Evolutionary conservation across 768 basidiomycete genomes (phyloP).

Genomic region (Serendipita indica): DNA sequence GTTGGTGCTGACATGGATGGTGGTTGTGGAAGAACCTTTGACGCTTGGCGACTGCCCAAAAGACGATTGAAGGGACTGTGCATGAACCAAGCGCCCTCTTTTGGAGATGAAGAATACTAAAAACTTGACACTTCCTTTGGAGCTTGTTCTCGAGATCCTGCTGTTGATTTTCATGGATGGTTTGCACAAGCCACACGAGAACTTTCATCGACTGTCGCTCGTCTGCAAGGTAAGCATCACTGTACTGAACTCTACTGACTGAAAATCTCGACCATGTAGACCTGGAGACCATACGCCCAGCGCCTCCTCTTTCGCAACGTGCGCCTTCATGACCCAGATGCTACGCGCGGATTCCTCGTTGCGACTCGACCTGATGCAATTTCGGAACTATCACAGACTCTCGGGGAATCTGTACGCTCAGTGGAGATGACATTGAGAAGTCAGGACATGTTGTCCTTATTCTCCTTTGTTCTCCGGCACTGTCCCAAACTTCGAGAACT

Average conservation of each 20-base stretch:
- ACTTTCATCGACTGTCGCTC: background rate
- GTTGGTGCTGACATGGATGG: slow-evolving; percentile 15
- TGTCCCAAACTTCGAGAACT: slow-evolving; percentile 6
- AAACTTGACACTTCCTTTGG: slow-evolving; percentile 4
- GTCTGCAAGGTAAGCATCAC: background rate
- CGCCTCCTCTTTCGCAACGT: slow-evolving; percentile 3
- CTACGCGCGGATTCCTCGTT: background rate
- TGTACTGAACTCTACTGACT: background rate
- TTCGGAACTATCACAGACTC: background rate
- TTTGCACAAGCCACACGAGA: background rate
- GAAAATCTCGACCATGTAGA: background rate
- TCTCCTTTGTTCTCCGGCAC: slow-evolving; percentile 4
- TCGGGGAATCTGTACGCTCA: background rate
- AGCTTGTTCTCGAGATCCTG: slow-evolving; percentile 8
- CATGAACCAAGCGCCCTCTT: background rate
- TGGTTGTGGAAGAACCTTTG: background rate
- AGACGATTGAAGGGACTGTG: background rate
- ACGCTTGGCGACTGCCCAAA: background rate
- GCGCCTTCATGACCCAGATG: background rate
- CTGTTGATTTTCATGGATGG: background rate
- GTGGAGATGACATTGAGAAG: background rate
- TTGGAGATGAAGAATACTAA: background rate
- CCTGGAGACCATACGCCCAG: slow-evolving; percentile 1
- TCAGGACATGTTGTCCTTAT: background rate
- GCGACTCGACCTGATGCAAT: background rate